phyloP scores from a whole-genome alignment of 208 protist species.

The Trypanosomatidae sp. region DNA sequence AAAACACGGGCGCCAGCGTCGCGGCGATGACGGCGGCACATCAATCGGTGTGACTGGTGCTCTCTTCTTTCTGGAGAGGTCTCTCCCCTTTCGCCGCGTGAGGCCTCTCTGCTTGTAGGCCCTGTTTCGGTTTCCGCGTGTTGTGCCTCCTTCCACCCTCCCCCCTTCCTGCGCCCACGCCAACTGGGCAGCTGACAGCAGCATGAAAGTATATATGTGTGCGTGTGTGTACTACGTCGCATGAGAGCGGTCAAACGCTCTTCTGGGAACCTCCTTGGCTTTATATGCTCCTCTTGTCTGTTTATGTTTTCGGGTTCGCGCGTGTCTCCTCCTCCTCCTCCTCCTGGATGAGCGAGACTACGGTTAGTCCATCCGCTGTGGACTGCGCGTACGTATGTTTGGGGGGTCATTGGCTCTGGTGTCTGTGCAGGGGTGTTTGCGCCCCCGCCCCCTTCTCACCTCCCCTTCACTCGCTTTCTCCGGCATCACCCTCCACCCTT shows the following conservation, averaged over 20 bases:
- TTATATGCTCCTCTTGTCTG: not conserved
- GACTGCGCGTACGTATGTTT: not conserved
- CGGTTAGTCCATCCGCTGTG: not conserved
- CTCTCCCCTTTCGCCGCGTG: not conserved
- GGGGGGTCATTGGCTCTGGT: not conserved
- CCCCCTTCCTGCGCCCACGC: not conserved
- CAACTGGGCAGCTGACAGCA: not conserved
- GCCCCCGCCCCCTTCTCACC: not conserved
- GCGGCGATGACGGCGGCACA: not conserved
- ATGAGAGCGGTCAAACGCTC: not conserved
- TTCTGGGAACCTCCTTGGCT: not conserved
- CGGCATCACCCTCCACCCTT: not conserved
- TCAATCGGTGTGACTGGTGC: not conserved
- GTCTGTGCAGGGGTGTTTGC: not conserved
- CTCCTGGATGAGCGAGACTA: not conserved
- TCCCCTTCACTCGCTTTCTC: not conserved
- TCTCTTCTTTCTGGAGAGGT: not conserved
- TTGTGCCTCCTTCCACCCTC: slow-evolving; percentile 1
- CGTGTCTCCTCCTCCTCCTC: too few species aligned
- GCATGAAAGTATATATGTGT: not conserved
- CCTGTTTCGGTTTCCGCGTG: slow-evolving; percentile 1
- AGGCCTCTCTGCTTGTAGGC: not conserved
- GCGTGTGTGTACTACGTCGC: not conserved
- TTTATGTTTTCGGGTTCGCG: not conserved
- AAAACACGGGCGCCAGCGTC: not conserved